These are phyloP conservation scores for Nothophaeocryptopus gaeumannii DNA, from an alignment of 2,329 filamentous ascomycete genomes.

Conservation along the genomic window DNA sequence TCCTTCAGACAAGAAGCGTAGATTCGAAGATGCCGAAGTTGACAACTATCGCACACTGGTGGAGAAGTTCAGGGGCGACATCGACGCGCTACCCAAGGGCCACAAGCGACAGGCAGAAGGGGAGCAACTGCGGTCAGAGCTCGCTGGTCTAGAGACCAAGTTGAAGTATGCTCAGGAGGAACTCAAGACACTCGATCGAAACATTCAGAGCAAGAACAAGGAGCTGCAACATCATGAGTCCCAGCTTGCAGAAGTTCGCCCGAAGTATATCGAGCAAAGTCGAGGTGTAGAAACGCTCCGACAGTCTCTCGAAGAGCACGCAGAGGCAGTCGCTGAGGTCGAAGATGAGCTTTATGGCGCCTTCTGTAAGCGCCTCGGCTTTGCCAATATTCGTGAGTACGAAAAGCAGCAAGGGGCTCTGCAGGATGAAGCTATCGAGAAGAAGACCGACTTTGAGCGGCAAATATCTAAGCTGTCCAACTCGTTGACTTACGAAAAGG, in stretches of 20 bases:
- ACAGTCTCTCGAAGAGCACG: slow-evolving; percentile 54
- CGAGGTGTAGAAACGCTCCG: slow-evolving; percentile 64
- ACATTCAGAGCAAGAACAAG: slow-evolving; percentile 78
- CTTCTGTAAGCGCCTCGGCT: slow-evolving; percentile 86
- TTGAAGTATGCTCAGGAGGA: slow-evolving; percentile 71
- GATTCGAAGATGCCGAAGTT: slow-evolving; percentile 87
- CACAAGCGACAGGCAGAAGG: slow-evolving; percentile 75
- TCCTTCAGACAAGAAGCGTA: slow-evolving; percentile 64
- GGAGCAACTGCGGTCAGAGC: slow-evolving; percentile 74
- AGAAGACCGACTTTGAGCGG: slow-evolving; percentile 79
- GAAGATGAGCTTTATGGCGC: slow-evolving; percentile 82
- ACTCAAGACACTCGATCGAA: slow-evolving; percentile 73
- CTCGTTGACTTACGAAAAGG: slow-evolving; percentile 63
- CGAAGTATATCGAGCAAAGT: slow-evolving; percentile 72
- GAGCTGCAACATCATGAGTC: slow-evolving; percentile 71
- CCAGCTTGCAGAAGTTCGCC: slow-evolving; percentile 72
- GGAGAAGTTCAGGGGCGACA: slow-evolving; percentile 72
- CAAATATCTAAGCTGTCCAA: slow-evolving; percentile 66
- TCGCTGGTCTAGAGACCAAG: slow-evolving; percentile 75
- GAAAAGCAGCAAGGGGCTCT: slow-evolving; percentile 89
- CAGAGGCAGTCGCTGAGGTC: slow-evolving; percentile 69
- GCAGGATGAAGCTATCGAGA: slow-evolving; percentile 84
- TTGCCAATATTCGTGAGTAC: slow-evolving; percentile 85
- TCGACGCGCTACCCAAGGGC: slow-evolving; percentile 74
- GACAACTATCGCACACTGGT: slow-evolving; percentile 76